Conservation (phyloP, 2,329 filamentous ascomycete genomes). For the Plectosphaerella sp. region DNA sequence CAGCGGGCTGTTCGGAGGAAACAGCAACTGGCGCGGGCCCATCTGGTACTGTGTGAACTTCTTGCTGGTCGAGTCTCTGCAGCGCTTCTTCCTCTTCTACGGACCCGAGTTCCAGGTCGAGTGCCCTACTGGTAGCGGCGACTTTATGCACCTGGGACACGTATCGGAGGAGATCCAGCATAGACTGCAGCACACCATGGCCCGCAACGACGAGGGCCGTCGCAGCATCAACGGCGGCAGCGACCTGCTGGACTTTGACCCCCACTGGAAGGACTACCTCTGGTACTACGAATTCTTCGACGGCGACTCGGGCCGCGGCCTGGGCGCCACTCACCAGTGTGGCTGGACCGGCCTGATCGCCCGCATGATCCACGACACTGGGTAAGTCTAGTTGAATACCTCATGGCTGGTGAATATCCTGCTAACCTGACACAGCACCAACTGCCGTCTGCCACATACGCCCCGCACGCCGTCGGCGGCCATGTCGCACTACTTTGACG, state of each 20-base stretch:
- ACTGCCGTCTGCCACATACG: constrained; percentile 87
- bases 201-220: constrained; percentile 75
- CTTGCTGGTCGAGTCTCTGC: constrained; percentile 86
- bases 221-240: constrained; percentile 85
- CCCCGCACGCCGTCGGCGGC: constrained; percentile 80
- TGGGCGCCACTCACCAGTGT: constrained; percentile 91
- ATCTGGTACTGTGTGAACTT: constrained; percentile 98
- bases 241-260: constrained; percentile 83
- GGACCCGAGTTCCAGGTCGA: constrained; percentile 84
- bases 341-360: constrained; percentile 96
- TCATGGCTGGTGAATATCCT: not conserved
- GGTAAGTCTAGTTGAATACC: constrained; percentile 51
- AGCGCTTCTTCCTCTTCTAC: constrained; percentile 95
- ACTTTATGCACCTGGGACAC: constrained; percentile 92
- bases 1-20: constrained; percentile 90
- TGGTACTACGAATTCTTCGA: constrained; percentile 99
- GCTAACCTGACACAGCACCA: constrained; percentile 51
- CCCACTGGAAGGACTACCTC: constrained; percentile 86
- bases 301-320: constrained; percentile 80
- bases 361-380: constrained; percentile 96
- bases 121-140: constrained; percentile 88
- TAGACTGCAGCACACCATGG: constrained; percentile 86
- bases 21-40: constrained; percentile 96
- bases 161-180: constrained; percentile 95
- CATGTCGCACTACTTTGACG: constrained; percentile 93